Base-by-base conservation (phyloP, 176 grass and related monocot species). In the Poa annua region DNA sequence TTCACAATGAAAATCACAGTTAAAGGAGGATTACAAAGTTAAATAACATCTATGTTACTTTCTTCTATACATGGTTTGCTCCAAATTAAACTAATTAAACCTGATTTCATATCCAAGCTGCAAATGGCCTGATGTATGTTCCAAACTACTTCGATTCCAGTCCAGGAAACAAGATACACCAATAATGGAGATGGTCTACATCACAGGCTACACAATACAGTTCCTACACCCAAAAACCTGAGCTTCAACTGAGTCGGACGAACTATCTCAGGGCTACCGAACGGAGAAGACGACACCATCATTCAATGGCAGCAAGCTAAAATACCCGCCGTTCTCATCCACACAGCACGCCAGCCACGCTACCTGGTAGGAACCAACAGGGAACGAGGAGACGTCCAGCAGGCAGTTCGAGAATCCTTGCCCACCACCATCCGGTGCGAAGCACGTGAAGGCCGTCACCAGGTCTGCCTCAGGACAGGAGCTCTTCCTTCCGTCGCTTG, bases 261-360 rank as follows among this genome's bases (percentile, higher is more conserved):
- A 50, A 50, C 48, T 50, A 16, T 50, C 48, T 83, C 81, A 75
- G 50, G 38, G 36, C 66, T 86, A 92, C 41, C 45, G 83, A 72
- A 95, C 47, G 19, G 86, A 89, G 71, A 95, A 92, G 13, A 78
- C 20, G 9, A 42, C 17, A 3, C 85, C 92, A 54, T 80, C 56
- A 75, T 94, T 98, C 21, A 95, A 56, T 14, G 96, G 96, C 73
- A 93, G 49, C 56, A 98, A 62, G 78, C 89, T 90, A 73, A 75
- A 92, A 83, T 86, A 91, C 78, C 72, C 26, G 1, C 85, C 83
- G 0, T 85, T 85, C 16, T 88, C 69, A 4, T 92, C 85, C 75
- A 92, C 35, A 29, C 84, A 90, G 76, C 92, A 93, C 2, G 76
- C 74, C 10, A 90, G 93, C 96, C 96, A 98, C 45, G 81, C 91